Evolutionary conservation across 768 basidiomycete genomes (phyloP), one percentile per base, ranked within the genome.

Genomic region (Agrocybe praecox): DNA sequence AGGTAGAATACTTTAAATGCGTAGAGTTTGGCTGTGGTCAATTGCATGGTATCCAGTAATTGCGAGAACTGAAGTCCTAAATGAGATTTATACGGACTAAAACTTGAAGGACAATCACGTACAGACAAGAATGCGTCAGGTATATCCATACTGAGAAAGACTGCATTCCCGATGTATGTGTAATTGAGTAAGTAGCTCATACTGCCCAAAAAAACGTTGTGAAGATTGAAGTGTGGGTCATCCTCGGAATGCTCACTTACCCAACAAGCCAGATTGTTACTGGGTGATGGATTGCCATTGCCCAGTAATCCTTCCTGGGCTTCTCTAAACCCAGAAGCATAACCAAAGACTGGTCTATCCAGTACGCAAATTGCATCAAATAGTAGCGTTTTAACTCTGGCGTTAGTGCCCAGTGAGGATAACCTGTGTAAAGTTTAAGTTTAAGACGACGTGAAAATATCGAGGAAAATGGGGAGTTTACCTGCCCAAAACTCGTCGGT

Each of bases 381-480:
- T 40, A 40, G n/a, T 40, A 40, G 12, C 36, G 12, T 40, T 40
- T 40, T 4, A 40, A n/a, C 36, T 40, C 36, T 4, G 36, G 14
- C 14, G 14, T 40, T n/a, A 40, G 12, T n/a, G 36, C 36, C 36
- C 36, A 22, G 18, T 23, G 36, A 12, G 36, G 36, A 40, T 40
- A 40, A 5, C 12, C 36, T 40, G n/a, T 5, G 12, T 40, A 14
- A n/a, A 29, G 4, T 5, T 15, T 40, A 12, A 40, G 12, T 40
- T 40, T n/a, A n/a, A n/a, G n/a, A 14, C 12, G n/a, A 14, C n/a
- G 14, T 6, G n/a, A 40, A n/a, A 3, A n/a, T 29, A 14, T 3
- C 12, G 36, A 40, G 14, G n/a, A n/a, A 14, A 12, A n/a, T n/a
- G 5, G n/a, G n/a, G 14, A 15, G n/a, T 75, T 21, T 40, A 40